Evolutionary conservation across 2,329 filamentous ascomycete genomes (phyloP), one percentile per base, ranked within the genome.

Genomic region (Claviceps paspali): DNA sequence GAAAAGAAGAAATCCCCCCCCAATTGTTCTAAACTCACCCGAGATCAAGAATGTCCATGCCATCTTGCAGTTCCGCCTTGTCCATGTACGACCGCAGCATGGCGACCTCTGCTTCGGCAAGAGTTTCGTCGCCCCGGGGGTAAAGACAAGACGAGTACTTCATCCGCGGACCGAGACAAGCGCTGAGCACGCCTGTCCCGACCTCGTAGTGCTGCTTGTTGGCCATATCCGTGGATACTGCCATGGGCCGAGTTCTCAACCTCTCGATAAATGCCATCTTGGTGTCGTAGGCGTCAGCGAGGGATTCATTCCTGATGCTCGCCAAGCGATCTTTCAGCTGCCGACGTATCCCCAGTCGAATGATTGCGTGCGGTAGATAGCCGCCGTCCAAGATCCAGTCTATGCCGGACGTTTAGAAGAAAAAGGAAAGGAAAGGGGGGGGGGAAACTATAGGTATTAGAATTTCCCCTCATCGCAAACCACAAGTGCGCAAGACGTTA

Each of bases 121-220:
- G 55, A n/a, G 67, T 77, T 58, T 77, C 71, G 41, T 60, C 59
- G 12, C 73, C 75, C 42, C 67, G 70, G 4, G 70, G 68, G 52
- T 82, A 82, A 49, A 79, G 59, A 51, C 73, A 79, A 44, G 63
- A 67, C n/a, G 70, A 76, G 53, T 82, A 83, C 64, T 82, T 82
- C 76, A 82, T 82, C 38, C 76, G 61, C 4, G 75, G 73, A 0
- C 79, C 79, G 10, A 83, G 58, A 52, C 68, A 75, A 21, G 67
- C 69, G 21, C 59, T 56, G 29, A 82, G 54, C 18, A 82, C 70
- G 3, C 72, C 73, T 0, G 77, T 79, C 28, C 73, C 75, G 29
- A 82, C 77, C 56, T 82, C 78, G 50, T 83, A 82, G 55, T 82
- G 78, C 62, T 82, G 78, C 47, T 69, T 60, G 52, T 82, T 82